A percentile compares a stretch with the other conserved stretches of the same genome.
phyloP scores from a whole-genome alignment of 1,284 basidiomycete species.

The Peniophora sp. region DNA sequence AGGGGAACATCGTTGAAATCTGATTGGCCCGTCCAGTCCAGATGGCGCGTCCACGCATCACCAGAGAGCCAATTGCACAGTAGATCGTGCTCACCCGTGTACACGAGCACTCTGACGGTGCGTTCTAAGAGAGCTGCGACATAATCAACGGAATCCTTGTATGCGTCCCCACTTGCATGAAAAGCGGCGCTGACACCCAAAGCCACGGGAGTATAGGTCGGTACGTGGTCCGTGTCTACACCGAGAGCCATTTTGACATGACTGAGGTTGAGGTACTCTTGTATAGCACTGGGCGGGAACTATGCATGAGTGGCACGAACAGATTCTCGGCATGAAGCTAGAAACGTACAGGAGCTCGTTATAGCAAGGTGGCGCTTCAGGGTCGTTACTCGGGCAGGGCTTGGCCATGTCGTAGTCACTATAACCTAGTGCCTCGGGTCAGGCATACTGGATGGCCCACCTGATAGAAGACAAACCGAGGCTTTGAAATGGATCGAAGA shows the following conservation, averaged over 20 bases:
- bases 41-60: conserved; percentile 50
- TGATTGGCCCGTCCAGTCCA: conserved; percentile 58
- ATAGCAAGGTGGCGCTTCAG: neutral
- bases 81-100: conserved; percentile 65
- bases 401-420: neutral
- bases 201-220: conserved; percentile 44
- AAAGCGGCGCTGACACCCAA: conserved; percentile 35
- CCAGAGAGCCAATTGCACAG: conserved; percentile 75
- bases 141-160: conserved; percentile 42
- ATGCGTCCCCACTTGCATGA: conserved; percentile 26
- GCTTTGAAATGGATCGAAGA: conserved; percentile 7
- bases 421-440: neutral
- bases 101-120: conserved; percentile 64
- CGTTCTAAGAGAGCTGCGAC: conserved; percentile 69
- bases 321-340: neutral
- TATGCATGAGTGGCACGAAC: neutral
- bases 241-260: conserved; percentile 50
- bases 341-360: neutral
- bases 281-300: conserved; percentile 42
- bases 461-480: neutral
- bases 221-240: conserved; percentile 37
- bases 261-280: conserved; percentile 45
- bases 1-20: conserved; percentile 38
- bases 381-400: neutral
- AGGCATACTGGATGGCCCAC: neutral